Evolutionary conservation across 306 rosid species (phyloP).

Genomic region (Adenanthera pavonina): DNA sequence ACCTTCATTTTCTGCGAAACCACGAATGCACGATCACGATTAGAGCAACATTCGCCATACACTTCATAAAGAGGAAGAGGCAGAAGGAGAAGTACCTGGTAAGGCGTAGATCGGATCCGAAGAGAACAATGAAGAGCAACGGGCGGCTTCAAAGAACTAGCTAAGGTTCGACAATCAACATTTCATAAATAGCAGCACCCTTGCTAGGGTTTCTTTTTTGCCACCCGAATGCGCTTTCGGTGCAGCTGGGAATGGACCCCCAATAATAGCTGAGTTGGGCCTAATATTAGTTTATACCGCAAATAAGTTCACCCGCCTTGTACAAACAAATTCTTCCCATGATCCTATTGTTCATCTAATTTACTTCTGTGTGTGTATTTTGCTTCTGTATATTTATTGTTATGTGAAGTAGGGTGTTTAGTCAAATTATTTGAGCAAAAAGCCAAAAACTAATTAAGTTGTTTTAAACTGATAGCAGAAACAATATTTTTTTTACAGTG

Average conservation of each 20-base stretch:
- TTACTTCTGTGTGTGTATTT: too few species aligned
- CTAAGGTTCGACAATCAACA: background rate
- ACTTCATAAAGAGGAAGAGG: background rate
- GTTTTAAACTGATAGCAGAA: too few species aligned
- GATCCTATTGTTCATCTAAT: too few species aligned
- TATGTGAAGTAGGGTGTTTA: too few species aligned
- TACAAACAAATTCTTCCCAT: too few species aligned
- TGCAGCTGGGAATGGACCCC: background rate
- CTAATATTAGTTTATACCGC: background rate
- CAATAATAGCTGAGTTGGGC: background rate
- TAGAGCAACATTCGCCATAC: background rate
- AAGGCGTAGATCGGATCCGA: background rate
- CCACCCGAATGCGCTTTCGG: background rate
- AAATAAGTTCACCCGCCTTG: background rate
- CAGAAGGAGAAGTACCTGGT: background rate
- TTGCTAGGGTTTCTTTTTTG: constrained; percentile 15
- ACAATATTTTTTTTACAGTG: too few species aligned
- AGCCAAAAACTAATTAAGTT: too few species aligned
- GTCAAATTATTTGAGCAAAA: too few species aligned
- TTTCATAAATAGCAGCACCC: background rate
- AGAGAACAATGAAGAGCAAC: background rate
- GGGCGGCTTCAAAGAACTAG: constrained; percentile 2
- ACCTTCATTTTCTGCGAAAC: constrained; percentile 61
- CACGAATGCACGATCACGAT: background rate
- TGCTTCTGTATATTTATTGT: too few species aligned